A percentile compares a stretch with the other conserved stretches of the same genome.
Conservation (phyloP, 2,329 filamentous ascomycete species). For the Arthrobotrys musiformis region DNA sequence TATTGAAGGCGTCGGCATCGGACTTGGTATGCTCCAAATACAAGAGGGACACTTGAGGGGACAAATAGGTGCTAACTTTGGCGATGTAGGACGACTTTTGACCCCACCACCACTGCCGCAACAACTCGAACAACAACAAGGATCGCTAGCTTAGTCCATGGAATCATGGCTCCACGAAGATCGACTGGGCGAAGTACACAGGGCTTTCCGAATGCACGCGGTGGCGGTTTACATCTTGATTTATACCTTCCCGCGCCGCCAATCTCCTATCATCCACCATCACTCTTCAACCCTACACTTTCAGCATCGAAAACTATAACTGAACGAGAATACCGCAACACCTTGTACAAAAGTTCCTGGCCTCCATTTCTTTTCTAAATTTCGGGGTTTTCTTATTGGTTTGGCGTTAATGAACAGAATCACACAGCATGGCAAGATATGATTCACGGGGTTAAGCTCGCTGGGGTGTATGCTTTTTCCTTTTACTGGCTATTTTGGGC, state of each 20-base stretch:
- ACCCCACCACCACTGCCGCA: slow-evolving; percentile 50
- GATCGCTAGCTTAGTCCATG: slow-evolving; percentile 35
- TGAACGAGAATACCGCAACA: neutral
- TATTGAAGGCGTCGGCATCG: slow-evolving; percentile 85
- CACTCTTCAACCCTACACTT: neutral
- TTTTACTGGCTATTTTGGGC: slow-evolving; percentile 29
- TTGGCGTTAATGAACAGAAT: slow-evolving; percentile 54
- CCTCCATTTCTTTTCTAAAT: slow-evolving; percentile 19
- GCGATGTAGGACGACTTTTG: slow-evolving; percentile 33
- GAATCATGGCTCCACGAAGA: neutral
- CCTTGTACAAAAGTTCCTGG: slow-evolving; percentile 53
- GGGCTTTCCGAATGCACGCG: neutral
- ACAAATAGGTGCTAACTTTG: neutral
- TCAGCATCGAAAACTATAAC: neutral
- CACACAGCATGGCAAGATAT: slow-evolving; percentile 13
- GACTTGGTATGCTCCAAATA: slow-evolving; percentile 25
- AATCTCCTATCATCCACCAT: too few species aligned
- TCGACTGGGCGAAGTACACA: neutral
- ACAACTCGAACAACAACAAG: slow-evolving; percentile 45
- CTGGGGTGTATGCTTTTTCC: slow-evolving; percentile 21
- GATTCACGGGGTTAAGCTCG: slow-evolving; percentile 21
- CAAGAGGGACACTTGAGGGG: neutral
- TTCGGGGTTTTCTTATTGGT: slow-evolving; percentile 19
- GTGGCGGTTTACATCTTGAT: slow-evolving; percentile 5
- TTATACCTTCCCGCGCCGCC: neutral